Evolutionary conservation across 1,139 yeast species (phyloP).

Genomic region (Debaryomyces sp.): DNA sequence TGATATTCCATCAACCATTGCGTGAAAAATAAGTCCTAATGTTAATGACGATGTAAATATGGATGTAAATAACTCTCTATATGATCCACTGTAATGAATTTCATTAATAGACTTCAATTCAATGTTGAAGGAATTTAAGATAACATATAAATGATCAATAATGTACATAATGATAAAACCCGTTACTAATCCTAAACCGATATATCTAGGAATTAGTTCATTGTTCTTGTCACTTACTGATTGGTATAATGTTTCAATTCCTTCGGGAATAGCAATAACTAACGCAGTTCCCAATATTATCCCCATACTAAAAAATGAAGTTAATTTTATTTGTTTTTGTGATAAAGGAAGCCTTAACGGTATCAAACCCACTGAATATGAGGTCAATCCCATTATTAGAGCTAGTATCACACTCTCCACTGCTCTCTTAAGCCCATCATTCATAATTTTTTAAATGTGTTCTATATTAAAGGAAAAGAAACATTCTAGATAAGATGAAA

Average conservation of each 20-base stretch:
- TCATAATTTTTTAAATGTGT: not conserved
- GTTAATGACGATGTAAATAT: conserved; percentile 45
- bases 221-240: conserved; percentile 22
- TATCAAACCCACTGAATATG: conserved; percentile 36
- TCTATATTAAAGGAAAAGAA: not conserved
- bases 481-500: not conserved
- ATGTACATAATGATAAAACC: conserved; percentile 59
- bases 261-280: conserved; percentile 73
- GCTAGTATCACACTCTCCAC: conserved; percentile 2
- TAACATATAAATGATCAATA: conserved; percentile 31
- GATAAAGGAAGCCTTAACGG: conserved; percentile 29
- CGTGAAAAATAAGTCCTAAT: conserved; percentile 66
- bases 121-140: conserved; percentile 6
- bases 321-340: conserved; percentile 17
- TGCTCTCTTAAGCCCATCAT: conserved; percentile 1
- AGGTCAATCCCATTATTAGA: conserved; percentile 30
- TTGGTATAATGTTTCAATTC: conserved; percentile 51
- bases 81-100: conserved; percentile 1
- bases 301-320: conserved; percentile 61
- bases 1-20: conserved; percentile 75
- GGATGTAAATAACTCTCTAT: conserved; percentile 19
- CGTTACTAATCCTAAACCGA: conserved; percentile 38
- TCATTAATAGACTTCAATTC: not conserved
- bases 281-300: conserved; percentile 65
- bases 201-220: conserved; percentile 18